A percentile compares a stretch with the other conserved stretches of the same genome.
Evolutionary conservation across 768 basidiomycete species (phyloP).

Genomic region (Cyclocybe cylindracea): DNA sequence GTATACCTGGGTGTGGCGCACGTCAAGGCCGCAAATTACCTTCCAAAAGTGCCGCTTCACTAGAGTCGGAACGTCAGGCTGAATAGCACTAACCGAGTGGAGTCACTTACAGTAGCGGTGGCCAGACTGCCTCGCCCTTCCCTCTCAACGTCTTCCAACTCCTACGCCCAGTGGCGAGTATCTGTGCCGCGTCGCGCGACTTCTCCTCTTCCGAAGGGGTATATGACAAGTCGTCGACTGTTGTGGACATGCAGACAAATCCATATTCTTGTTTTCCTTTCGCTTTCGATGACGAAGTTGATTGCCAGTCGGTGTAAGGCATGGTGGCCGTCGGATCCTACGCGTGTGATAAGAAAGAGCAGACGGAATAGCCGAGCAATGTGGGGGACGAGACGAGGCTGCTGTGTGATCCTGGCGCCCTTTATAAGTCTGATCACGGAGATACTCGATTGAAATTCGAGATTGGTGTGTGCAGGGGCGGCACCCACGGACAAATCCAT

Average conservation of each 20-base stretch:
- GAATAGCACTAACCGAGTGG: neutral
- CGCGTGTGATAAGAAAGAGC: conserved; percentile 4
- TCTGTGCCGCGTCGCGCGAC: conserved; percentile 54
- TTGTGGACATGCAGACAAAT: conserved; percentile 35
- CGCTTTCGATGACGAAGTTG: conserved; percentile 37
- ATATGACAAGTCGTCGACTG: conserved; percentile 43
- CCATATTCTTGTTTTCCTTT: conserved; percentile 19
- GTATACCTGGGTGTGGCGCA: neutral
- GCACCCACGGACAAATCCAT: conserved; percentile 16
- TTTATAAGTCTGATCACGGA: neutral
- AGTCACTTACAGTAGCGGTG: conserved; percentile 52
- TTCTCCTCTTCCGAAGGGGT: conserved; percentile 39
- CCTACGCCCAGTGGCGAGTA: conserved; percentile 63
- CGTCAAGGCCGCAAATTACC: conserved; percentile 36
- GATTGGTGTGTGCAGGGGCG: neutral
- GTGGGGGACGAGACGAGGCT: neutral
- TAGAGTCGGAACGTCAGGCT: conserved; percentile 5
- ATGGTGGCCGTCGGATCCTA: conserved; percentile 10
- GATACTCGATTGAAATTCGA: conserved; percentile 17
- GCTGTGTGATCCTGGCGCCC: neutral
- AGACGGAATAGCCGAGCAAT: conserved; percentile 1
- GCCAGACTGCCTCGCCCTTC: conserved; percentile 72
- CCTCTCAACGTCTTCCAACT: conserved; percentile 78
- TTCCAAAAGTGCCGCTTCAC: conserved; percentile 70
- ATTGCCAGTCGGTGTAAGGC: conserved; percentile 21